These are phyloP conservation scores for Gaultheria prostrata DNA, from an alignment of 148 eudicot species.

Conservation along the genomic window DNA sequence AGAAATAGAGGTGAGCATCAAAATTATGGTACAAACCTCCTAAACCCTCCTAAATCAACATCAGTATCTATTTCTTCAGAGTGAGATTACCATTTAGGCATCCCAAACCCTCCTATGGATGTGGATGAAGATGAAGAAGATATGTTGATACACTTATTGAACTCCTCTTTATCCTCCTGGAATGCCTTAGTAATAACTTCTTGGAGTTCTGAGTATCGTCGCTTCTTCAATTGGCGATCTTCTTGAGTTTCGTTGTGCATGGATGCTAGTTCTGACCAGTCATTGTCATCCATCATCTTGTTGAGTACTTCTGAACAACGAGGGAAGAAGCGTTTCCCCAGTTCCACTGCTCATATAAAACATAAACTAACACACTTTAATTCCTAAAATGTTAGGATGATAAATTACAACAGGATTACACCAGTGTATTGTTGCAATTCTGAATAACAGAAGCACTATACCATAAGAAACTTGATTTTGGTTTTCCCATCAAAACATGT, in stretches of 20 bases:
- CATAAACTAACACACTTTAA: background rate
- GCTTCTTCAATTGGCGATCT: conserved; percentile 23
- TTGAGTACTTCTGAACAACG: conserved; percentile 78
- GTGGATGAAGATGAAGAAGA: conserved; percentile 65
- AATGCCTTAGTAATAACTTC: conserved; percentile 59
- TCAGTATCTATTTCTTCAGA: conserved; percentile 24
- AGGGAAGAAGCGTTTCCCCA: conserved; percentile 87
- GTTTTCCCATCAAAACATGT: background rate
- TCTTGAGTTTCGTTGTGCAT: conserved; percentile 43
- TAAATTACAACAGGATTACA: background rate
- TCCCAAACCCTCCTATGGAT: conserved; percentile 25
- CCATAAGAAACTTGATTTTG: background rate
- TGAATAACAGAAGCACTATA: background rate
- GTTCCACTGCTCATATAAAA: conserved; percentile 55
- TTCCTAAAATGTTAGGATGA: background rate
- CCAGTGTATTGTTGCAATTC: background rate
- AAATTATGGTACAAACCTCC: conserved; percentile 10
- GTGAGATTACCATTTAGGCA: conserved; percentile 30
- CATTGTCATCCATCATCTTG: conserved; percentile 68
- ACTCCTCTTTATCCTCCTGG: conserved; percentile 62
- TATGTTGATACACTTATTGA: conserved; percentile 30
- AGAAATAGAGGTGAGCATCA: background rate
- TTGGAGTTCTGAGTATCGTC: conserved; percentile 57
- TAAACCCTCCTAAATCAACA: background rate
- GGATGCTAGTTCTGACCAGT: conserved; percentile 52